A percentile compares a stretch with the other conserved stretches of the same genome.
phyloP scores from a whole-genome alignment of 1,284 basidiomycete species.

The Entoloma clypeatum region DNA sequence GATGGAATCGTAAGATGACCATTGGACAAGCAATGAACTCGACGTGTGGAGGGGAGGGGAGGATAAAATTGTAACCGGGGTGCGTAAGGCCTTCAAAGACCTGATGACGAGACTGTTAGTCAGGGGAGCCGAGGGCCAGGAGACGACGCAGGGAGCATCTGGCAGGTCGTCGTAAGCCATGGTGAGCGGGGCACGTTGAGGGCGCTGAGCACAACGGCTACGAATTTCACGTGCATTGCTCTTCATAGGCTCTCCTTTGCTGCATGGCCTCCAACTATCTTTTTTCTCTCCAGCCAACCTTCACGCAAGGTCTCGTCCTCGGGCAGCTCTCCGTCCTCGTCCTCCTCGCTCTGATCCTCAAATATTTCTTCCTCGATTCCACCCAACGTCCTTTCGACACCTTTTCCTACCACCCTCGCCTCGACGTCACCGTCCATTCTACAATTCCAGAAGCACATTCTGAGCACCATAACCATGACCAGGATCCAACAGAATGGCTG shows the following conservation, averaged over 20 bases:
- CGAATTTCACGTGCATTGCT: not conserved
- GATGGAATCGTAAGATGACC: conserved; percentile 81
- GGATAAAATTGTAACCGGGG: conserved; percentile 28
- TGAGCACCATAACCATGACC: conserved; percentile 20
- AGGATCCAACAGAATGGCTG: conserved; percentile 75
- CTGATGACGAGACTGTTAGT: conserved; percentile 66
- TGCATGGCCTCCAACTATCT: conserved; percentile 60
- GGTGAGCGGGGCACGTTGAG: not conserved
- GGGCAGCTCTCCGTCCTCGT: conserved; percentile 76
- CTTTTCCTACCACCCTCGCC: conserved; percentile 54
- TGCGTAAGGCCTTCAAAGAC: conserved; percentile 46
- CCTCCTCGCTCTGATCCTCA: conserved; percentile 67
- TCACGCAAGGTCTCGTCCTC: conserved; percentile 77
- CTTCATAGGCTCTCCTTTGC: conserved; percentile 6
- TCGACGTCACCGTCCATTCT: conserved; percentile 41
- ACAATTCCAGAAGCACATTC: conserved; percentile 29
- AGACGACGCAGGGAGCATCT: conserved; percentile 45
- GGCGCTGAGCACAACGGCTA: not conserved
- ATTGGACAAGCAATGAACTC: conserved; percentile 52
- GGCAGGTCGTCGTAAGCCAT: not conserved
- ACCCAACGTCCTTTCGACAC: conserved; percentile 51
- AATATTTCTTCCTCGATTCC: conserved; percentile 78
- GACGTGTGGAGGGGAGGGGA: conserved; percentile 17
- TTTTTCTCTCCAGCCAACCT: conserved; percentile 74
- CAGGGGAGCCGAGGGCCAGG: conserved; percentile 77